phyloP scores from a whole-genome alignment of 345 rosid genomes.

The Rhodomyrtus tomentosa region DNA sequence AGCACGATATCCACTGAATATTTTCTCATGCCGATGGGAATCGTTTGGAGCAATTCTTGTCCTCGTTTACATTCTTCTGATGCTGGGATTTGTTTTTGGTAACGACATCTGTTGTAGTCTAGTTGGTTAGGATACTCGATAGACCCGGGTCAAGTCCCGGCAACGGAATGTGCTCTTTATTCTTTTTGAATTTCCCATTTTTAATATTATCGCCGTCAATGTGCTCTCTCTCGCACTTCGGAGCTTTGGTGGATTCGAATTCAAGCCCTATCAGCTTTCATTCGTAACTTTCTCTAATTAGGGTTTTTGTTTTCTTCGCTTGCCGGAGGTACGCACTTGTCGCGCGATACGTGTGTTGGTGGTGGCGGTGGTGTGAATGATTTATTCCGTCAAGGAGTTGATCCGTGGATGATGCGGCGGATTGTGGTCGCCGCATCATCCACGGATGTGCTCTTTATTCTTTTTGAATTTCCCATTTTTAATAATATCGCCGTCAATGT shows the following conservation, averaged over 20 bases:
- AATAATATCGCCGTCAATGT: too few relatives aligned
- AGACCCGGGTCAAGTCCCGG: slow-evolving; percentile 34
- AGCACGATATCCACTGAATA: too few relatives aligned
- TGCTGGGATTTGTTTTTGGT: too few relatives aligned
- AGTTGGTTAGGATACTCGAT: slow-evolving; percentile 37
- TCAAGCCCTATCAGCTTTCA: background rate
- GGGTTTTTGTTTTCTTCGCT: background rate
- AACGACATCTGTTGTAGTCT: slow-evolving; percentile 32
- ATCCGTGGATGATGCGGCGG: background rate
- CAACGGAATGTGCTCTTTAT: slow-evolving; percentile 10
- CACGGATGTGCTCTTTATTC: too few relatives aligned
- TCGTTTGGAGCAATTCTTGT: too few relatives aligned
- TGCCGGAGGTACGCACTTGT: background rate
- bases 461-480: too few relatives aligned
- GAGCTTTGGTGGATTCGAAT: background rate
- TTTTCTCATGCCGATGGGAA: too few relatives aligned
- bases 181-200: background rate
- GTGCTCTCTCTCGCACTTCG: background rate
- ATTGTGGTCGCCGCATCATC: background rate
- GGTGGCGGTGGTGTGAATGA: background rate
- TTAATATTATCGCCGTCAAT: background rate
- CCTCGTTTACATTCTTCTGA: too few relatives aligned
- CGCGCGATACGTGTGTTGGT: background rate
- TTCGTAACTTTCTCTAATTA: background rate
- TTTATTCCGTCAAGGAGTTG: background rate